A percentile compares a stretch with the other conserved stretches of the same genome.
phyloP scores from a whole-genome alignment of 768 basidiomycete species.

The Ramaria sp. region DNA sequence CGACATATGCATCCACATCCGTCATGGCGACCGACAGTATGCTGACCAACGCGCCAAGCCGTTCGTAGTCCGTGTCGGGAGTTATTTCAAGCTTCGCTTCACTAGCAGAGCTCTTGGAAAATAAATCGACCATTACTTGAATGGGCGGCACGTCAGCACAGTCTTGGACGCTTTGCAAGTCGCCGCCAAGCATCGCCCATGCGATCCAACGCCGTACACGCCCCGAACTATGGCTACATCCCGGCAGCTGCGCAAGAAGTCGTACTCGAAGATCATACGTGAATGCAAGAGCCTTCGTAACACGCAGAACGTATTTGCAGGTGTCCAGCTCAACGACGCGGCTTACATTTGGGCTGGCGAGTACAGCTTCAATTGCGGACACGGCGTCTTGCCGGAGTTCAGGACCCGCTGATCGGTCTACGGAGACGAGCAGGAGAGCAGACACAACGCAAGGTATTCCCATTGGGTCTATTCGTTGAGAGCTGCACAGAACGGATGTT shows the following conservation, averaged over 20 bases:
- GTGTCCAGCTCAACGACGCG: slow-evolving; percentile 15
- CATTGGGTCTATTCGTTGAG: background rate
- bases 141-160: slow-evolving; percentile 35
- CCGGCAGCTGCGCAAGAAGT: slow-evolving; percentile 3
- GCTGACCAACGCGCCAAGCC: slow-evolving; percentile 40
- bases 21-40: slow-evolving; percentile 51
- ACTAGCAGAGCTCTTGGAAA: slow-evolving; percentile 32
- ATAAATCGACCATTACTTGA: slow-evolving; percentile 33
- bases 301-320: background rate
- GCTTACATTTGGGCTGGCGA: slow-evolving; percentile 29
- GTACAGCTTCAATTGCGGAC: slow-evolving; percentile 32
- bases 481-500: background rate
- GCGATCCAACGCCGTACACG: slow-evolving; percentile 36
- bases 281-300: background rate
- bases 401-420: slow-evolving; percentile 38
- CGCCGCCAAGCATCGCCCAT: slow-evolving; percentile 32
- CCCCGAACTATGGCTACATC: slow-evolving; percentile 3
- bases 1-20: slow-evolving; percentile 48
- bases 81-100: slow-evolving; percentile 30
- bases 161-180: slow-evolving; percentile 6
- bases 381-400: slow-evolving; percentile 37
- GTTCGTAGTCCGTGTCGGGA: slow-evolving; percentile 41
- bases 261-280: background rate
- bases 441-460: slow-evolving; percentile 24
- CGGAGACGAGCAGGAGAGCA: slow-evolving; percentile 40